Evolutionary conservation across 768 basidiomycete species (phyloP).

Genomic region (Arthromyces matolae): DNA sequence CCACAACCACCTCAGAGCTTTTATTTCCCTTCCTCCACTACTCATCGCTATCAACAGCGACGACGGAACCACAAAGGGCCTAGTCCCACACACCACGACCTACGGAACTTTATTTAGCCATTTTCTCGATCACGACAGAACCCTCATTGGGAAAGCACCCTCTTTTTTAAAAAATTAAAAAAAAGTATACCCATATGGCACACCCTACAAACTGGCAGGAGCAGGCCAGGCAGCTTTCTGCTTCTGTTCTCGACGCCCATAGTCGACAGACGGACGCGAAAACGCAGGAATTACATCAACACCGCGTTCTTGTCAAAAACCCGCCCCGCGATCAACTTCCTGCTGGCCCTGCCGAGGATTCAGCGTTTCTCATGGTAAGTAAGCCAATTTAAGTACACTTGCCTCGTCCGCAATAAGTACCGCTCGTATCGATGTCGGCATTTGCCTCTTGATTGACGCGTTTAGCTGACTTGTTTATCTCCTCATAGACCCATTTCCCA

Average conservation of each 20-base stretch:
- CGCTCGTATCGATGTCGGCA: slow-evolving; percentile 2
- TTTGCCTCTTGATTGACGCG: slow-evolving; percentile 15
- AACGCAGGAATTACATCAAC: slow-evolving; percentile 3
- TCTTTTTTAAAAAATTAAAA: slow-evolving; percentile 9
- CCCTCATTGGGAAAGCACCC: slow-evolving; percentile 1
- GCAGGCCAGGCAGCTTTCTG: slow-evolving; percentile 6
- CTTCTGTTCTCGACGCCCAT: slow-evolving; percentile 13
- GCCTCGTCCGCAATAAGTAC: slow-evolving; percentile 10
- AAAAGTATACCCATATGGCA: slow-evolving; percentile 19
- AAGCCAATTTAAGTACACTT: slow-evolving; percentile 3
- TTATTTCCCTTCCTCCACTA: slow-evolving; percentile 2
- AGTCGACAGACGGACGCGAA: slow-evolving; percentile 6
- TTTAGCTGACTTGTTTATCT: slow-evolving; percentile 15
- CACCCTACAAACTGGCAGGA: slow-evolving; percentile 10
- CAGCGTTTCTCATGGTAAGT: slow-evolving; percentile 28
- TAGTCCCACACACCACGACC: slow-evolving; percentile 1
- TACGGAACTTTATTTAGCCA: slow-evolving; percentile 8
- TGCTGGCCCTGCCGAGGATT: slow-evolving; percentile 18
- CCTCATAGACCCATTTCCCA: slow-evolving; percentile 19
- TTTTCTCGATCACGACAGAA: slow-evolving; percentile 6
- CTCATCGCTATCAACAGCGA: neutral
- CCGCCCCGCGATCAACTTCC: slow-evolving; percentile 28
- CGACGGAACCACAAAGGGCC: neutral
- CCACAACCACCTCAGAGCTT: too few relatives aligned
- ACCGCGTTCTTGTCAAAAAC: slow-evolving; percentile 25